Evolutionary conservation across 2,329 filamentous ascomycete genomes (phyloP).

Genomic region (Colletotrichum plurivorum): DNA sequence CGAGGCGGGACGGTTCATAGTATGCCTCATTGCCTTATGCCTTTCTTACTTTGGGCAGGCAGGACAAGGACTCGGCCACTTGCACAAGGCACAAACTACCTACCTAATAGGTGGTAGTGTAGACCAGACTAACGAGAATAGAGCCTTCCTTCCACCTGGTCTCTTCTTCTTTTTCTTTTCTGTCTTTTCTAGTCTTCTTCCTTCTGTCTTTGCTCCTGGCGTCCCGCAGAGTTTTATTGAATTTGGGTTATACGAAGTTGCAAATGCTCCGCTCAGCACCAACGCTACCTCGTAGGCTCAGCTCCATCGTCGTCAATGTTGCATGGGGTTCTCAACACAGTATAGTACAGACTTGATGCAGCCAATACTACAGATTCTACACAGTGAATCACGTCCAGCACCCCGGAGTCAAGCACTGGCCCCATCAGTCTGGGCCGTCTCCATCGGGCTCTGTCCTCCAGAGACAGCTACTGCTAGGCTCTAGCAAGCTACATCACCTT

Average conservation of each 20-base stretch:
- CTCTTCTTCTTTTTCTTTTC: background rate
- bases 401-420: conserved; percentile 17
- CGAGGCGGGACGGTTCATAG: background rate
- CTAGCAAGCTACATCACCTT: background rate
- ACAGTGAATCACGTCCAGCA: background rate
- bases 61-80: conserved; percentile 12
- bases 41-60: too few species aligned
- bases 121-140: background rate
- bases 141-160: background rate
- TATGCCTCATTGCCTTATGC: background rate
- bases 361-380: conserved; percentile 5
- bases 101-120: too few species aligned
- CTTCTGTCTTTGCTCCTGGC: background rate
- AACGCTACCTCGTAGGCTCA: conserved; percentile 36
- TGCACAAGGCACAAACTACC: conserved; percentile 23
- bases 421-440: background rate
- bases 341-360: background rate
- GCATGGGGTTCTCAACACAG: conserved; percentile 12
- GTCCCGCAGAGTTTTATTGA: conserved; percentile 15
- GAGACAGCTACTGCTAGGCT: too few species aligned
- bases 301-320: conserved; percentile 33
- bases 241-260: background rate
- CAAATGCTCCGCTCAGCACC: conserved; percentile 3
- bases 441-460: background rate
- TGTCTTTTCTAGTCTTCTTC: too few species aligned